phyloP scores from a whole-genome alignment of 2,329 filamentous ascomycete species.

The Aureobasidium sp. region DNA sequence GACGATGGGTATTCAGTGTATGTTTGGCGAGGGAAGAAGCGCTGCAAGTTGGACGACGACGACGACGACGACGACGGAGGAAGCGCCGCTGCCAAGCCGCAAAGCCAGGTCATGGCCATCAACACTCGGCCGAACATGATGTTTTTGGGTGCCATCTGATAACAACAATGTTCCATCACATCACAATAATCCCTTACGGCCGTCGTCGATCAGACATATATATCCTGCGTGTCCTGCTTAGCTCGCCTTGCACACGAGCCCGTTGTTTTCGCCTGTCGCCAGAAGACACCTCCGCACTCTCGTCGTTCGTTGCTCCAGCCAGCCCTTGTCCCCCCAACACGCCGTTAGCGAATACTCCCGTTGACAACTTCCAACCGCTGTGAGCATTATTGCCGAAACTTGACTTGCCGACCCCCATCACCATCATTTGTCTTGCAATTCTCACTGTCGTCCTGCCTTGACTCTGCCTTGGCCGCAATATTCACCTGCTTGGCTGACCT shows the following conservation, averaged over 20 bases:
- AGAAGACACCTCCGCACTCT: neutral
- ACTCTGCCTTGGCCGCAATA: neutral
- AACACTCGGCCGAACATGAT: neutral
- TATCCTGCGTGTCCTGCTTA: neutral
- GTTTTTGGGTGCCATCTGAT: neutral
- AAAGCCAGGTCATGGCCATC: neutral
- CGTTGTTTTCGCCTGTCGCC: neutral
- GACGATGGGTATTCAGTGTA: neutral
- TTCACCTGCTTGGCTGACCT: neutral
- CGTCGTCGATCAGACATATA: neutral
- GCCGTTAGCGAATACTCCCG: neutral
- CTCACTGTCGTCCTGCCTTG: neutral
- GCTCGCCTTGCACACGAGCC: neutral
- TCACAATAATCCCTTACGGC: slow-evolving; percentile 7
- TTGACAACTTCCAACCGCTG: neutral
- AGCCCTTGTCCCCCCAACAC: neutral
- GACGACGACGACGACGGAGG: neutral
- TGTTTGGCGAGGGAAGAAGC: neutral
- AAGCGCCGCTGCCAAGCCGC: slow-evolving; percentile 2
- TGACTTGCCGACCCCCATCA: too few relatives aligned
- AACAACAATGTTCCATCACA: too few relatives aligned
- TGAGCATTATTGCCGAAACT: neutral
- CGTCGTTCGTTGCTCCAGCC: neutral
- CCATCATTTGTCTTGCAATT: neutral
- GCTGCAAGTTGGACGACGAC: neutral